phyloP scores from a whole-genome alignment of 2,329 filamentous ascomycete species.

The Epichloe festucae region DNA sequence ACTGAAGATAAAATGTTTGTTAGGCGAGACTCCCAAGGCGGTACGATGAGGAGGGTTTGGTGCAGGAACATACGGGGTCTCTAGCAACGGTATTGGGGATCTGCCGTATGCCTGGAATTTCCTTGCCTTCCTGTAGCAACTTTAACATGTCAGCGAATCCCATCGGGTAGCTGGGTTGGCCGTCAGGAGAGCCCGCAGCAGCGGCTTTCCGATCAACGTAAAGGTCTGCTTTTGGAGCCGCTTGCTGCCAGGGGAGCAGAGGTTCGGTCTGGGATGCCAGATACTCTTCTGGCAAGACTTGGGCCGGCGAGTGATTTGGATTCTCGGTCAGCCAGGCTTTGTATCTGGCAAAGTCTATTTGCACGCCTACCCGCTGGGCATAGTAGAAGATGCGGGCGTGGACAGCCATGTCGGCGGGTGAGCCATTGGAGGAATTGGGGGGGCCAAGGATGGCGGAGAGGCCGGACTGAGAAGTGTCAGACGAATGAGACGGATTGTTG shows the following conservation, averaged over 20 bases:
- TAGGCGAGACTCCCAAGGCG: background rate
- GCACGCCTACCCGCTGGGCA: constrained; percentile 31
- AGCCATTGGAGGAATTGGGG: constrained; percentile 32
- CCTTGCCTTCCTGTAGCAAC: constrained; percentile 68
- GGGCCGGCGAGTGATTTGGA: constrained; percentile 20
- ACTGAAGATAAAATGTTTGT: constrained; percentile 15
- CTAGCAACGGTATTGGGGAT: constrained; percentile 70
- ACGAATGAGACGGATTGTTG: background rate
- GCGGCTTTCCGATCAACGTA: constrained; percentile 27
- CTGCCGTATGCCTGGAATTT: constrained; percentile 75
- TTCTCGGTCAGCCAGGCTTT: constrained; percentile 43
- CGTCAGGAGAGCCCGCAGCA: constrained; percentile 12
- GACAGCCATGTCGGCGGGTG: constrained; percentile 44
- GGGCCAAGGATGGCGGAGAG: constrained; percentile 52
- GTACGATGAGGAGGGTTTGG: background rate
- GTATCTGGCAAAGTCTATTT: constrained; percentile 56
- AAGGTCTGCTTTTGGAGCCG: constrained; percentile 35
- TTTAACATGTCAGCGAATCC: constrained; percentile 78
- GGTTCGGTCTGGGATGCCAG: constrained; percentile 2
- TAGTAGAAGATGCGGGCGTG: constrained; percentile 60
- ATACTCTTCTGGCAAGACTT: constrained; percentile 24
- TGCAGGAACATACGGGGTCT: constrained; percentile 43
- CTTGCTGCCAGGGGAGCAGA: constrained; percentile 32
- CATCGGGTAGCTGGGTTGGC: constrained; percentile 60
- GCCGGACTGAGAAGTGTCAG: constrained; percentile 31